These are phyloP conservation scores for Trichosporon inkin DNA, from an alignment of 1,284 basidiomycete genomes.

Conservation along the genomic window DNA sequence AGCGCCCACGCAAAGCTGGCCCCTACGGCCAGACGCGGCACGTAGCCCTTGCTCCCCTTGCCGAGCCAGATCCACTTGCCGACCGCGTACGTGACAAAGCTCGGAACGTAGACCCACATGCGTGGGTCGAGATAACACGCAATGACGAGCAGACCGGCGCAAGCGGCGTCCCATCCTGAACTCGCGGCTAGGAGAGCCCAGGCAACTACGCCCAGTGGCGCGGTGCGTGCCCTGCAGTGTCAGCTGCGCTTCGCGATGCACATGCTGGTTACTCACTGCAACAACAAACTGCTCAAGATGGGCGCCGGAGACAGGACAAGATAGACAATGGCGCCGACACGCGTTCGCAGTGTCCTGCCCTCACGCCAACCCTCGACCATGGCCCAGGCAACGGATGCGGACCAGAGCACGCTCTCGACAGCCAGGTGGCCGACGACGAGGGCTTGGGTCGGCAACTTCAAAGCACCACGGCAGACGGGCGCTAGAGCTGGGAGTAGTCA, in stretches of 20 bases:
- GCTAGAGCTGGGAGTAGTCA: not conserved
- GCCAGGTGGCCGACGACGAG: conserved; percentile 8
- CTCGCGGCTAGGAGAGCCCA: conserved; percentile 20
- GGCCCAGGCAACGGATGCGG: conserved; percentile 18
- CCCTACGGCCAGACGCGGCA: conserved; percentile 10
- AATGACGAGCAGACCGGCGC: conserved; percentile 12
- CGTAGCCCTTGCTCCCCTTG: conserved; percentile 14
- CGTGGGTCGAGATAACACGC: conserved; percentile 6
- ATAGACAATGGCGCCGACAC: conserved; percentile 19
- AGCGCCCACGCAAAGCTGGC: conserved; percentile 4
- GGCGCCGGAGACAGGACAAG: conserved; percentile 15
- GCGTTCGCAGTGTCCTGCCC: conserved; percentile 19
- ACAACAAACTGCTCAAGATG: conserved; percentile 9
- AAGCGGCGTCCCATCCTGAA: conserved; percentile 15
- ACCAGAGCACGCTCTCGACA: conserved; percentile 18
- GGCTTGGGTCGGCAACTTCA: not conserved
- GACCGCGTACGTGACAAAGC: conserved; percentile 18
- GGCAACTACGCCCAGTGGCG: conserved; percentile 16
- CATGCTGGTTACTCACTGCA: not conserved
- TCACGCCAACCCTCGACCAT: conserved; percentile 19
- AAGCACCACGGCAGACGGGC: conserved; percentile 5
- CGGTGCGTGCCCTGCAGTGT: conserved; percentile 15
- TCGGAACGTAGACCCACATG: conserved; percentile 14
- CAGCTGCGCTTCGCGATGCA: not conserved
- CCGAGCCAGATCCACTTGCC: conserved; percentile 25